Conservation (phyloP, 2,329 filamentous ascomycete species). For the Sarocladium oryzae region DNA sequence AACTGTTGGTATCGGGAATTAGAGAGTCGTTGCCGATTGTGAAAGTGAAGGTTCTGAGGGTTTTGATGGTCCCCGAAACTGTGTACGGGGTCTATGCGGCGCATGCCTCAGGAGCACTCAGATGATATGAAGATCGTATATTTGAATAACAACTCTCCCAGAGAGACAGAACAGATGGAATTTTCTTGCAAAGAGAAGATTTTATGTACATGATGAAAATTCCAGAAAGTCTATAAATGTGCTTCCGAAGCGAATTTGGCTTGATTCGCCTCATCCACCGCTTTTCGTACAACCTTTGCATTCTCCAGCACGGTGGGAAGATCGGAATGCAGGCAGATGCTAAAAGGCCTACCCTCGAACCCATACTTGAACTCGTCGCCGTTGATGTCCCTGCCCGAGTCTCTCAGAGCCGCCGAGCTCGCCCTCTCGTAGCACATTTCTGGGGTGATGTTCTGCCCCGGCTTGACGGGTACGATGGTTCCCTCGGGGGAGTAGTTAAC, state of each 20-base stretch:
- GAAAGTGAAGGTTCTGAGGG: no score
- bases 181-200: no score
- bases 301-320: conserved; percentile 8
- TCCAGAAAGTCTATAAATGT: not conserved
- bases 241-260: not conserved
- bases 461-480: conserved; percentile 1
- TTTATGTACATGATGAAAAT: no score
- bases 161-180: no score
- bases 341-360: conserved; percentile 6
- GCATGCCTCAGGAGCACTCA: no score
- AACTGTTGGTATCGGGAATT: no score
- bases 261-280: conserved; percentile 6
- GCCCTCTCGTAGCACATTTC: not conserved
- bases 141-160: no score
- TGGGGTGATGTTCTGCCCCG: conserved; percentile 1
- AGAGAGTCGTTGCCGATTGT: no score
- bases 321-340: conserved; percentile 9
- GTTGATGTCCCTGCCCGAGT: conserved; percentile 3
- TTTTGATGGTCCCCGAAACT: no score
- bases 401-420: conserved; percentile 1
- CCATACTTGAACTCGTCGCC: not conserved
- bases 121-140: no score
- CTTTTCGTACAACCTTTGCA: conserved; percentile 6
- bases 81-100: no score
- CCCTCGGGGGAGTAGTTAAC: conserved; percentile 5